Percentiles rank a stretch among this genome's conserved stretches.
Evolutionary conservation across 352 stramenopile species (phyloP).

Genomic region (Phytopythium litorale): DNA sequence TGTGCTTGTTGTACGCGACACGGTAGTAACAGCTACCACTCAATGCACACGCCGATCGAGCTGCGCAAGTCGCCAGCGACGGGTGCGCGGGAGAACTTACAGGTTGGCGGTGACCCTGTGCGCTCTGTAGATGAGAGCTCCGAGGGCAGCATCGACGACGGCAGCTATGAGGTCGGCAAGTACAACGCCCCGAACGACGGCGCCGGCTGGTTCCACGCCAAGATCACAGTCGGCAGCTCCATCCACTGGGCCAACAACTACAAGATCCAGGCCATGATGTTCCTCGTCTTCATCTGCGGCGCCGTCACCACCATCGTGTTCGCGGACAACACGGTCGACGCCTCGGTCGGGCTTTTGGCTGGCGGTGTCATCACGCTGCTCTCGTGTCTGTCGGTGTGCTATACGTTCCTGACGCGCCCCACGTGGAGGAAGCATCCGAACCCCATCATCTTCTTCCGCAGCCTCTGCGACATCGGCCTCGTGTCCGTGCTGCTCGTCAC

Average conservation of each 20-base stretch:
- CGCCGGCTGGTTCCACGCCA: conserved; percentile 82
- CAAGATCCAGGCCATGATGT: conserved; percentile 82
- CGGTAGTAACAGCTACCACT: conserved; percentile 37
- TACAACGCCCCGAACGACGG: conserved; percentile 43
- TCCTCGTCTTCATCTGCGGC: conserved; percentile 61
- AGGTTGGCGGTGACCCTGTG: conserved; percentile 18
- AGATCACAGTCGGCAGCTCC: conserved; percentile 82
- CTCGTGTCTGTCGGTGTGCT: conserved; percentile 63
- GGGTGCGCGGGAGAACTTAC: conserved; percentile 10
- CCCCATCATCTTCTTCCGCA: conserved; percentile 85
- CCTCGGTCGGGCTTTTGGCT: conserved; percentile 67
- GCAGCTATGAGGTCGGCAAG: conserved; percentile 65
- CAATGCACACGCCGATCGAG: conserved; percentile 55
- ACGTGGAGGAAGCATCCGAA: conserved; percentile 86
- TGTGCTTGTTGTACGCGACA: conserved; percentile 5
- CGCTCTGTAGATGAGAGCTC: conserved; percentile 64
- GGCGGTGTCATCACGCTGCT: conserved; percentile 78
- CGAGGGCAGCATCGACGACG: conserved; percentile 71
- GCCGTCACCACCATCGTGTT: conserved; percentile 55
- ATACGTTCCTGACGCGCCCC: conserved; percentile 76
- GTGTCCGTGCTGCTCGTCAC: conserved; percentile 73
- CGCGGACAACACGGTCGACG: conserved; percentile 45
- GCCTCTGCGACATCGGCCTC: conserved; percentile 78
- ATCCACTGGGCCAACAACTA: conserved; percentile 89
- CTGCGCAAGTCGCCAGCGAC: conserved; percentile 24